Evolutionary conservation across 139 green algal species (phyloP).

Genomic region (Coelastrella sp.): DNA sequence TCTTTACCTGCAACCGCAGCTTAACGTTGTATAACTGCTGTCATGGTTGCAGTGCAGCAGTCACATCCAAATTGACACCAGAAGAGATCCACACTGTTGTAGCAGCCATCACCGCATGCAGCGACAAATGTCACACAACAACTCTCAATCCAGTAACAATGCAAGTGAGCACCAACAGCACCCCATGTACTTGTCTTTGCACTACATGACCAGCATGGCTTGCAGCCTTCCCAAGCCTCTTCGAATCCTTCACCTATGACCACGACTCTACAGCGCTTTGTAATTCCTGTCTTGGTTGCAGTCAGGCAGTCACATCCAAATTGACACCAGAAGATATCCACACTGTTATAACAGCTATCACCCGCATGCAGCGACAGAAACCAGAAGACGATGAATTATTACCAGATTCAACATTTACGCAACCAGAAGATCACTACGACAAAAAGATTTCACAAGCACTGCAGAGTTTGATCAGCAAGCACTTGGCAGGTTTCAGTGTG

Average conservation of each 20-base stretch:
- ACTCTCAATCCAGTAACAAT: no score
- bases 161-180: no score
- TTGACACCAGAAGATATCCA: no score
- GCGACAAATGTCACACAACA: background rate
- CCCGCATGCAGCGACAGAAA: background rate
- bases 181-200: no score
- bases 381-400: background rate
- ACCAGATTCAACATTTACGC: no score
- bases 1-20: no score
- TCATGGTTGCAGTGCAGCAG: background rate
- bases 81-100: no score
- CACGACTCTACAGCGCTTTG: no score
- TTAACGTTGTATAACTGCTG: background rate
- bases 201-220: no score
- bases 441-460: background rate
- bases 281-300: background rate
- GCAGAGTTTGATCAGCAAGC: background rate
- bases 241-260: no score
- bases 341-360: no score
- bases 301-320: background rate
- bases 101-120: background rate
- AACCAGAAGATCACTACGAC: background rate
- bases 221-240: no score
- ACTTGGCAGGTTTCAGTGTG: constrained; percentile 3
- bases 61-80: background rate